Percentiles rank a stretch among this genome's conserved stretches.
Conservation (phyloP, 2,329 filamentous ascomycete genomes). For the Truncatella angustata region DNA sequence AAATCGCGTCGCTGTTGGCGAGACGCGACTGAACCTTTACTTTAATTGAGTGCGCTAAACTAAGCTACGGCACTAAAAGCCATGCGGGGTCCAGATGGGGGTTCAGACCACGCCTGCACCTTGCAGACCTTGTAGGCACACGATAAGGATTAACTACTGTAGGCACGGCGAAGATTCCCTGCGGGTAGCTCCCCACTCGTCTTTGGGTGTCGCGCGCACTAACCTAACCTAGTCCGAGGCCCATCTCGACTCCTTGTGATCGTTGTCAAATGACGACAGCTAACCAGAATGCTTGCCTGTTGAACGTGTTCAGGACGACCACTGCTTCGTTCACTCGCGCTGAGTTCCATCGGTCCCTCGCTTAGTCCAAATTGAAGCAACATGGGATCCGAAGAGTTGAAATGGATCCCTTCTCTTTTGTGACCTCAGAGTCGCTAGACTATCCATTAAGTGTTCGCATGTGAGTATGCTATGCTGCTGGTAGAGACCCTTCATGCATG, state of each 20-base stretch:
- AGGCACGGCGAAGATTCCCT: too few relatives aligned
- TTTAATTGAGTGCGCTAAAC: neutral
- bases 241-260: neutral
- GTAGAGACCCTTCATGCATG: neutral
- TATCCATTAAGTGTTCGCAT: slow-evolving; percentile 69
- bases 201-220: neutral
- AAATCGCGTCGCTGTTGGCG: slow-evolving; percentile 1
- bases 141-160: too few relatives aligned
- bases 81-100: too few relatives aligned
- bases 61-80: neutral
- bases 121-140: too few relatives aligned
- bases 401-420: slow-evolving; percentile 97
- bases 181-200: neutral
- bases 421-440: slow-evolving; percentile 79
- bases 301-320: too few relatives aligned
- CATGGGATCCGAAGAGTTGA: slow-evolving; percentile 13
- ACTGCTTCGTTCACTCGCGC: too few relatives aligned
- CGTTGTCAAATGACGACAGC: slow-evolving; percentile 7
- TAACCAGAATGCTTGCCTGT: too few relatives aligned
- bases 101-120: too few relatives aligned
- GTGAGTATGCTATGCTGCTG: slow-evolving; percentile 36
- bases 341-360: too few relatives aligned
- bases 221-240: neutral
- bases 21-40: slow-evolving; percentile 5
- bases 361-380: slow-evolving; percentile 1